phyloP scores from a whole-genome alignment of 768 basidiomycete species.

The Punctularia strigosozonata region DNA sequence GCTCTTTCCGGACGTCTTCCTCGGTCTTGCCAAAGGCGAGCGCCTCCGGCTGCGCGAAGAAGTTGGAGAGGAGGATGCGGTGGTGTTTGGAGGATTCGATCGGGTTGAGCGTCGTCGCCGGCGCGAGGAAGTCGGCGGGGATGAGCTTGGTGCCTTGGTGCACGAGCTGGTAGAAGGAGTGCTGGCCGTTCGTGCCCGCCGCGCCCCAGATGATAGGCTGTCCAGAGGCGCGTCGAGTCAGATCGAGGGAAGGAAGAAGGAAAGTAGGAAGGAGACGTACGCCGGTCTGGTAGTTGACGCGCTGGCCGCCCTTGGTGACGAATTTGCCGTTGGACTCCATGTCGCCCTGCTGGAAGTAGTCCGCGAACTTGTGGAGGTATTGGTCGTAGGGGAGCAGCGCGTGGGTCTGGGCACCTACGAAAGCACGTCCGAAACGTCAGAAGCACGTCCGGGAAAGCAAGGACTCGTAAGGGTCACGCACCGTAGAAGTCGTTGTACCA shows the following conservation, averaged over 20 bases:
- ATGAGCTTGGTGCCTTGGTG: slow-evolving; percentile 92
- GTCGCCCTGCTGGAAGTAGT: slow-evolving; percentile 99
- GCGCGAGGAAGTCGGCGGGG: slow-evolving; percentile 87
- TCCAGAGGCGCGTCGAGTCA: neutral
- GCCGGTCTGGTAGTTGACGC: slow-evolving; percentile 93
- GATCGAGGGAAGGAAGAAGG: slow-evolving; percentile 1
- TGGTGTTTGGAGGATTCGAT: slow-evolving; percentile 84
- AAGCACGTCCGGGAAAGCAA: neutral
- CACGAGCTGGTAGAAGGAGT: slow-evolving; percentile 98
- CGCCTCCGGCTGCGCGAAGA: slow-evolving; percentile 96
- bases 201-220: slow-evolving; percentile 99
- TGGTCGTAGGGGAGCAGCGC: slow-evolving; percentile 96
- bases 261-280: slow-evolving; percentile 31
- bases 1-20: slow-evolving; percentile 64
- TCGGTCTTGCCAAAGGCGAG: slow-evolving; percentile 97
- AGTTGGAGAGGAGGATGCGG: slow-evolving; percentile 94
- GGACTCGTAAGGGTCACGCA: slow-evolving; percentile 8
- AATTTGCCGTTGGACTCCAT: slow-evolving; percentile 99
- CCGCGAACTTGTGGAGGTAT: slow-evolving; percentile 97
- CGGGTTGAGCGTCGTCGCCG: slow-evolving; percentile 84
- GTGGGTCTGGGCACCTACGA: slow-evolving; percentile 79
- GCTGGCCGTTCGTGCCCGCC: slow-evolving; percentile 95
- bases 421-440: neutral
- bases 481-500: slow-evolving; percentile 99
- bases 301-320: slow-evolving; percentile 86